phyloP scores from a whole-genome alignment of 495 filamentous ascomycete species.

The Cryomyces minteri region DNA sequence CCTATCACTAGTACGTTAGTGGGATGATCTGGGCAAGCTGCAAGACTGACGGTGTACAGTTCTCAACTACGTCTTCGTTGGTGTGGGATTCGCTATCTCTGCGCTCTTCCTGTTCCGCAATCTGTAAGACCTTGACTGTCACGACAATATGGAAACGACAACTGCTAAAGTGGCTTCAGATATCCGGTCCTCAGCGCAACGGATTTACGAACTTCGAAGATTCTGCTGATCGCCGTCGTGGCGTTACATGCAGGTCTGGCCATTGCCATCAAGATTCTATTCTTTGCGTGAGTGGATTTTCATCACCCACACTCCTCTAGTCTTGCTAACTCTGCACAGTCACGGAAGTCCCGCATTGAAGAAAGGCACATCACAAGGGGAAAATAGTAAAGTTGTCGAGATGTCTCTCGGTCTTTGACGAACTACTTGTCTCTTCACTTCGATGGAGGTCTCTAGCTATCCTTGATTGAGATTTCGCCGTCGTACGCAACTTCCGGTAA shows the following conservation, averaged over 20 bases:
- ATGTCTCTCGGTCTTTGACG: background rate
- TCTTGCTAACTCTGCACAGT: background rate
- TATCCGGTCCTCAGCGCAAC: constrained; percentile 83
- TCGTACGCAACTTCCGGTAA: too few relatives aligned
- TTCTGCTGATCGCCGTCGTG: constrained; percentile 69
- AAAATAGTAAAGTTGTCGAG: background rate
- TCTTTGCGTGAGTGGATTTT: constrained; percentile 54
- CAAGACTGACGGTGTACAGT: constrained; percentile 16
- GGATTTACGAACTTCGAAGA: constrained; percentile 77
- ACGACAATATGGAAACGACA: too few relatives aligned
- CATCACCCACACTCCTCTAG: background rate
- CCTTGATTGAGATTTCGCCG: too few relatives aligned
- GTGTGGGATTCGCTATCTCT: constrained; percentile 69
- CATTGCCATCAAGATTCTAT: constrained; percentile 84
- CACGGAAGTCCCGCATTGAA: background rate
- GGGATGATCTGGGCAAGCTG: background rate
- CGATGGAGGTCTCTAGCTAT: too few relatives aligned
- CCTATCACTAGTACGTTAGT: constrained; percentile 36
- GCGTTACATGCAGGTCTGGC: constrained; percentile 71
- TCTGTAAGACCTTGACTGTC: constrained; percentile 28
- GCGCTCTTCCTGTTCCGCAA: constrained; percentile 82
- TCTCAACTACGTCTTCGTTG: constrained; percentile 89
- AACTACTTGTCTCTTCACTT: too few relatives aligned
- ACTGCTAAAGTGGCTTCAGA: constrained; percentile 1
- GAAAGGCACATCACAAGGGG: background rate